These are phyloP conservation scores for Brassica carinata DNA, from an alignment of 345 rosid genomes.

Conservation along the genomic window DNA sequence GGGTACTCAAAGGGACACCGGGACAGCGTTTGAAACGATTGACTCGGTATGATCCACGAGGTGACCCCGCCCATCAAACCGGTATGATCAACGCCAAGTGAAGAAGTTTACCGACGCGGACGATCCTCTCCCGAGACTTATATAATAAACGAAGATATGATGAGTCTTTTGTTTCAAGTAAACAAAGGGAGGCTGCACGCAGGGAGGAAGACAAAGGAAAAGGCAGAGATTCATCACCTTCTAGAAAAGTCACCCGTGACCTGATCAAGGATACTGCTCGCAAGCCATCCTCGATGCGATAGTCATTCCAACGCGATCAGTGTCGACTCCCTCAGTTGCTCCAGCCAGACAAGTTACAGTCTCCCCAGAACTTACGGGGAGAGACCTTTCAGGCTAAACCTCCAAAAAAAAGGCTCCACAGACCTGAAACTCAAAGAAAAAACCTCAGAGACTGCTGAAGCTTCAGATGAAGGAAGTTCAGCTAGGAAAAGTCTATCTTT, in stretches of 20 bases:
- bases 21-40: neutral
- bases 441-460: no score
- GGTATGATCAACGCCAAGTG: neutral
- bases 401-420: no score
- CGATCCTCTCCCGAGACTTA: neutral
- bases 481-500: no score
- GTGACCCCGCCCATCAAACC: neutral
- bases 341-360: no score
- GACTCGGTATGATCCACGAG: neutral
- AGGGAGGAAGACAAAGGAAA: neutral
- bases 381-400: no score
- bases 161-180: neutral
- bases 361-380: no score
- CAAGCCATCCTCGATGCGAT: neutral
- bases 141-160: neutral
- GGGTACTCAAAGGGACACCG: neutral
- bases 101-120: neutral
- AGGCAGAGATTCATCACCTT: neutral
- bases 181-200: neutral
- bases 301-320: no score
- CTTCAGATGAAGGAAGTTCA: no score
- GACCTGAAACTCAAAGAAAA: no score
- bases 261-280: neutral
- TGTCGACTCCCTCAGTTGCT: no score
- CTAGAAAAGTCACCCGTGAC: neutral